Evolutionary conservation across 2,329 filamentous ascomycete species (phyloP).

Genomic region (Cadophora malorum): DNA sequence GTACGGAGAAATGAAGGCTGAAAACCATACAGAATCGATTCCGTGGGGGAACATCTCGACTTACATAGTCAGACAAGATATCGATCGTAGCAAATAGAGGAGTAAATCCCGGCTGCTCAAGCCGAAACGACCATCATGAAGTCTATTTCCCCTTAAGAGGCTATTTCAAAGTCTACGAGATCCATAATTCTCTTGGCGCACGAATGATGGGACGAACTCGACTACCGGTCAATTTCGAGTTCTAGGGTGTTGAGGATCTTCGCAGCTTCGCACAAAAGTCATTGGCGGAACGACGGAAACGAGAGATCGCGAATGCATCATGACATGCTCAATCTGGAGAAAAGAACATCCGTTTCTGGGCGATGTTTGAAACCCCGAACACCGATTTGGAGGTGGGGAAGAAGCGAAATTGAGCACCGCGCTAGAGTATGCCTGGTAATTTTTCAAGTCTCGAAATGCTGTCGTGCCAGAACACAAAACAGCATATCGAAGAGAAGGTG

Average conservation of each 20-base stretch:
- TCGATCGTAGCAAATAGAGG: conserved; percentile 14
- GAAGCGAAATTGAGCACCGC: background rate
- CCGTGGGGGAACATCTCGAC: background rate
- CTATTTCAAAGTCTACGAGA: background rate
- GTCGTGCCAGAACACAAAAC: background rate
- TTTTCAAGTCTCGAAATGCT: background rate
- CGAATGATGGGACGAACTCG: conserved; percentile 8
- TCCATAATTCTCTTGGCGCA: background rate
- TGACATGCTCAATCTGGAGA: conserved; percentile 22
- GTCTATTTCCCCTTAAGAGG: conserved; percentile 17
- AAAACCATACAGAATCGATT: background rate
- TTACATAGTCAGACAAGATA: conserved; percentile 13
- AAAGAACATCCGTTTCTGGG: conserved; percentile 18
- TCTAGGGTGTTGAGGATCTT: background rate
- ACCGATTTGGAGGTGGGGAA: conserved; percentile 1
- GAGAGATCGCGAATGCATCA: background rate
- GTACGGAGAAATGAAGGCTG: conserved; percentile 15
- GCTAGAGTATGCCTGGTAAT: too few relatives aligned
- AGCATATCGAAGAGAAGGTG: background rate
- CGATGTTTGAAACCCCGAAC: background rate
- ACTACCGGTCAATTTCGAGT: background rate
- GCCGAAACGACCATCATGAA: conserved; percentile 10
- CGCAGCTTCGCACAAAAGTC: background rate
- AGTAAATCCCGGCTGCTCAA: conserved; percentile 1
- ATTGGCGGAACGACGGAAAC: conserved; percentile 14